phyloP scores from a whole-genome alignment of 1,284 basidiomycete genomes.

The Tilletia indica region DNA sequence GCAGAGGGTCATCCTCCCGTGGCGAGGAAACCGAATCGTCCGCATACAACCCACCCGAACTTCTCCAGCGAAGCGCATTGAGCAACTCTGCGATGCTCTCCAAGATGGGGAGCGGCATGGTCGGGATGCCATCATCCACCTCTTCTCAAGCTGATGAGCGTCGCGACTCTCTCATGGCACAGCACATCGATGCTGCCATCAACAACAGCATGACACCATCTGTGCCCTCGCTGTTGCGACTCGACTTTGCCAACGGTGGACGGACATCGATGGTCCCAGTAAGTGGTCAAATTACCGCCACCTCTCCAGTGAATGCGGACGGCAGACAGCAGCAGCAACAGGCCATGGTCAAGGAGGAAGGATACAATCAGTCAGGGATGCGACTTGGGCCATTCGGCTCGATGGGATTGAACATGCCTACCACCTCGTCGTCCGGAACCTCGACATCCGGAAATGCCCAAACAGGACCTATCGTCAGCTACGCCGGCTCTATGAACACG shows the following conservation, averaged over 20 bases:
- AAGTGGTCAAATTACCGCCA: not conserved
- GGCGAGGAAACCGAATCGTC: not conserved
- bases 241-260: not conserved
- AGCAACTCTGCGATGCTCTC: not conserved
- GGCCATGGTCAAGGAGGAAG: not conserved
- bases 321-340: not conserved
- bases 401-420: not conserved
- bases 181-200: slow-evolving; percentile 17
- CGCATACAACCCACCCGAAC: slow-evolving; percentile 17
- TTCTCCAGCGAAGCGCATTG: slow-evolving; percentile 10
- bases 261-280: not conserved
- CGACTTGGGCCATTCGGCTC: not conserved
- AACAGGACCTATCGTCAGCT: slow-evolving; percentile 12
- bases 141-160: not conserved
- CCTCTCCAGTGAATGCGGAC: not conserved
- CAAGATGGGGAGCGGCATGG: not conserved
- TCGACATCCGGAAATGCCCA: not conserved
- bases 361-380: not conserved
- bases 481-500: not conserved
- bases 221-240: slow-evolving; percentile 7
- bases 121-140: not conserved
- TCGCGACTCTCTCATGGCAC: not conserved
- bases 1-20: not conserved
- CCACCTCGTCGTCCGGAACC: not conserved
- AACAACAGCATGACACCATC: not conserved